Percentiles rank a stretch among this genome's conserved stretches.
phyloP scores from a whole-genome alignment of 768 basidiomycete genomes.

The Suillus hirtellus region DNA sequence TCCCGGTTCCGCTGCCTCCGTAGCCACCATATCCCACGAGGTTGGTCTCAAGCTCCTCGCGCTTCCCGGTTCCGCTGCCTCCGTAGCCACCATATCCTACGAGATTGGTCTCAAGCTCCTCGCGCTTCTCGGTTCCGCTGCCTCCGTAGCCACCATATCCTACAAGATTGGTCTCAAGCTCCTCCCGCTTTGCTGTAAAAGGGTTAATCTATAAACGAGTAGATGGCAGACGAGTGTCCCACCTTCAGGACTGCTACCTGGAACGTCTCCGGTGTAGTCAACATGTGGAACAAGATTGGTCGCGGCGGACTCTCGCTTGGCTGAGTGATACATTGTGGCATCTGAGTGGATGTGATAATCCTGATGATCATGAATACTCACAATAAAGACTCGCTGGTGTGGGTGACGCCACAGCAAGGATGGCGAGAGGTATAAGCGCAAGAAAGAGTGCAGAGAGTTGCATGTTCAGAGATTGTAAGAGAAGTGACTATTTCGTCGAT shows the following conservation, averaged over 20 bases:
- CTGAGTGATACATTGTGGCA: neutral
- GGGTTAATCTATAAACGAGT: neutral
- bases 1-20: too few species aligned
- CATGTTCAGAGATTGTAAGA: neutral
- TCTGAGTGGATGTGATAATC: neutral
- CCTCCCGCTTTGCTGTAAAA: neutral
- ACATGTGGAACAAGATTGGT: neutral
- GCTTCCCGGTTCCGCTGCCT: too few species aligned
- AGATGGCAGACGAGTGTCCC: neutral
- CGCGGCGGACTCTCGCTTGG: neutral
- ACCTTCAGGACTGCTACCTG: neutral
- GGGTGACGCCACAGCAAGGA: constrained; percentile 5
- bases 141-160: too few species aligned
- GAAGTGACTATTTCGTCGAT: neutral
- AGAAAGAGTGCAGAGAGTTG: neutral
- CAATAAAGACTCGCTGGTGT: neutral
- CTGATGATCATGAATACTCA: neutral
- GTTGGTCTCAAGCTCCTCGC: too few species aligned
- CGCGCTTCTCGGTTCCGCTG: too few species aligned
- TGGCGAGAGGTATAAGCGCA: neutral
- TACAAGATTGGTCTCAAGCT: too few species aligned
- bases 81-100: too few species aligned
- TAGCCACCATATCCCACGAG: too few species aligned
- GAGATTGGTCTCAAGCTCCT: too few species aligned
- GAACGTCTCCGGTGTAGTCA: neutral